Conservation (phyloP, 1,139 yeast genomes). For the Geotrichum fermentans region DNA sequence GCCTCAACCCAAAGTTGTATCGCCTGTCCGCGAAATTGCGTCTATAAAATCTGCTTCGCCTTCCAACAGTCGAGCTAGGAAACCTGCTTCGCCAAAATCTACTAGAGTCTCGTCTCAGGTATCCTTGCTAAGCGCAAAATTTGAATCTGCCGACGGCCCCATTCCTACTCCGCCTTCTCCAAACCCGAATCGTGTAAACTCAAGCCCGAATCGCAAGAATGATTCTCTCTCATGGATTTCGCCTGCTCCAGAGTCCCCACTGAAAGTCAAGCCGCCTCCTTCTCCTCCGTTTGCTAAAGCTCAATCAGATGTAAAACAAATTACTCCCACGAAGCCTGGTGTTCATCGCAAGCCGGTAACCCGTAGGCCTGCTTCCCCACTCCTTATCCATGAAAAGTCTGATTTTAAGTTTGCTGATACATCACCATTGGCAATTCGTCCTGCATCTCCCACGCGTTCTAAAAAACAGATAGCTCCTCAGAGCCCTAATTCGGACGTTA, state of each 20-base stretch:
- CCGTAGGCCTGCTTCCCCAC: too few species aligned
- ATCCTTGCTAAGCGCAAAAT: slow-evolving; percentile 13
- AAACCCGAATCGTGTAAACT: neutral
- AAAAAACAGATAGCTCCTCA: too few species aligned
- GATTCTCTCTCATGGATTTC: neutral
- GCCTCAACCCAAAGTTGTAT: too few species aligned
- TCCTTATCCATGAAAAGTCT: too few species aligned
- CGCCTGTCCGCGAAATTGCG: too few species aligned
- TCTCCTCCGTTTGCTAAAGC: slow-evolving; percentile 5
- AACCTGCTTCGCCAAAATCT: neutral
- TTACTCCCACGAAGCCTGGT: neutral
- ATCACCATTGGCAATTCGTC: too few species aligned
- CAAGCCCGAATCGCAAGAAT: neutral
- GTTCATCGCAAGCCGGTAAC: too few species aligned
- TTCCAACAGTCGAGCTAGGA: too few species aligned
- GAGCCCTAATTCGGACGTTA: too few species aligned
- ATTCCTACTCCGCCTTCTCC: neutral
- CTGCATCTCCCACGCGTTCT: too few species aligned
- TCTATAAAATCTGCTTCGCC: too few species aligned
- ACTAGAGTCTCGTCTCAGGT: slow-evolving; percentile 10
- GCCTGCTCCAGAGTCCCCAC: neutral
- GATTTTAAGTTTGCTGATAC: too few species aligned
- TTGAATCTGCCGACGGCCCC: slow-evolving; percentile 3
- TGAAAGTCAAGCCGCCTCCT: neutral
- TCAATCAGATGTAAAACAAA: neutral